Evolutionary conservation across 108 stramenopile species (phyloP), one percentile per base, ranked within the genome.

Genomic region (Parietichytrium sp.): DNA sequence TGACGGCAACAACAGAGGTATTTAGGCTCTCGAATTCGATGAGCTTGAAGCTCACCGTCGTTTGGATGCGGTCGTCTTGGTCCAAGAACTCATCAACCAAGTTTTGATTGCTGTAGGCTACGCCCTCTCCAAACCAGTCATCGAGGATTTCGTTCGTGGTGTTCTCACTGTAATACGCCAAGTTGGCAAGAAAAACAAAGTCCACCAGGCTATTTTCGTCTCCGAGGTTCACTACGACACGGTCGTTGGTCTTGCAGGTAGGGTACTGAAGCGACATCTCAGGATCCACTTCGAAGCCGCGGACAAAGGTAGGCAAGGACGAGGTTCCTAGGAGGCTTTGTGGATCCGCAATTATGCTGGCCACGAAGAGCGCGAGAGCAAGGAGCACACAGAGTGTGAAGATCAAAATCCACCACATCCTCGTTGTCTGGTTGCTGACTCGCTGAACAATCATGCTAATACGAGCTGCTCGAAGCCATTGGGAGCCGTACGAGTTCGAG

Each of bases 41-140:
- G 33, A 72, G 42, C 38, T 72, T 45, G 61, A 45, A 72, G 0
- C 20, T 23, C 61, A 72, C 61, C n/a, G 61, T 33, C 2, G 61
- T 45, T n/a, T n/a, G n/a, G n/a, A n/a, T n/a, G n/a, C n/a, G n/a
- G 61, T 33, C 45, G 6, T 33, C 36, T n/a, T 47, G 6, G 8
- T 31, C 79, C 0, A 94, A 91, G 33, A 87, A 81, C 27, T 85
- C 83, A 72, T 83, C 79, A 0, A 23, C 29, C 31, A 81, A 81
- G 53, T 3, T 48, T 1, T 23, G 31, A n/a, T 91, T 78, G 50
- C 90, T 88, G 27, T 84, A 80, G 3, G 88, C 82, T 3, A 53
- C 82, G n/a, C 54, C 87, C 3, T 52, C 84, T n/a, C 89, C 90
- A 81, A 93, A 92, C 92, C 92, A 94, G n/a, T 52, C 23, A 26